These are phyloP conservation scores for Kingdonia uniflora DNA, from an alignment of 164 flowering plant species.

Conservation along the genomic window DNA sequence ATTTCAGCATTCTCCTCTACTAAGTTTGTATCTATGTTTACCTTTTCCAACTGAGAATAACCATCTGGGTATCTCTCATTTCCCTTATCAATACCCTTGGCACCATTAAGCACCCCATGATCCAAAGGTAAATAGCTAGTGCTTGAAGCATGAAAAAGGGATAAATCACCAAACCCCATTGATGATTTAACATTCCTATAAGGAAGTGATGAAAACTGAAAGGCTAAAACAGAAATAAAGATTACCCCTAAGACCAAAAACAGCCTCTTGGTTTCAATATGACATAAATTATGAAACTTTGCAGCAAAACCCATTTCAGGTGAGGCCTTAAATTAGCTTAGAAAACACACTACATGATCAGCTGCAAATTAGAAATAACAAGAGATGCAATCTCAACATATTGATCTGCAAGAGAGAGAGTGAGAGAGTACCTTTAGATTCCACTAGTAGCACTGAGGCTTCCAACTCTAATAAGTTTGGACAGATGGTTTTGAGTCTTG, in stretches of 20 bases:
- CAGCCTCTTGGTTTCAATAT: constrained; percentile 30
- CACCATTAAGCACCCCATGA: neutral
- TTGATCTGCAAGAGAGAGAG: too few relatives aligned
- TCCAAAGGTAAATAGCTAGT: constrained; percentile 1
- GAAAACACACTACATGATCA: neutral
- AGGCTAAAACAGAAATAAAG: constrained; percentile 19
- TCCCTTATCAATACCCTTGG: neutral
- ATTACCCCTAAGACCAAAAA: constrained; percentile 32
- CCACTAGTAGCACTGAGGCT: too few relatives aligned
- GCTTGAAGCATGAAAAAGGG: constrained; percentile 1
- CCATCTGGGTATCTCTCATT: constrained; percentile 11
- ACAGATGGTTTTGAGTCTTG: too few relatives aligned
- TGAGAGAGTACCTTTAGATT: too few relatives aligned
- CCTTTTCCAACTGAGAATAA: neutral
- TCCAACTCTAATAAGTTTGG: too few relatives aligned
- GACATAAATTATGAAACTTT: constrained; percentile 21
- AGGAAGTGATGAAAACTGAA: constrained; percentile 41
- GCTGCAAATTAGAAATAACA: too few relatives aligned
- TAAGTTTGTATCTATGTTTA: constrained; percentile 4
- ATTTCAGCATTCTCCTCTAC: constrained; percentile 8
- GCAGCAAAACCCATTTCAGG: constrained; percentile 20
- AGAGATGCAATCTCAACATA: too few relatives aligned
- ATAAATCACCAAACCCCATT: neutral
- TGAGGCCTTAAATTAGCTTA: neutral
- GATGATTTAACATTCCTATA: constrained; percentile 24